Percentiles rank a stretch among this genome's conserved stretches.
Evolutionary conservation across 805 yeast species (phyloP).

Genomic region (Starmerella scarabaei): DNA sequence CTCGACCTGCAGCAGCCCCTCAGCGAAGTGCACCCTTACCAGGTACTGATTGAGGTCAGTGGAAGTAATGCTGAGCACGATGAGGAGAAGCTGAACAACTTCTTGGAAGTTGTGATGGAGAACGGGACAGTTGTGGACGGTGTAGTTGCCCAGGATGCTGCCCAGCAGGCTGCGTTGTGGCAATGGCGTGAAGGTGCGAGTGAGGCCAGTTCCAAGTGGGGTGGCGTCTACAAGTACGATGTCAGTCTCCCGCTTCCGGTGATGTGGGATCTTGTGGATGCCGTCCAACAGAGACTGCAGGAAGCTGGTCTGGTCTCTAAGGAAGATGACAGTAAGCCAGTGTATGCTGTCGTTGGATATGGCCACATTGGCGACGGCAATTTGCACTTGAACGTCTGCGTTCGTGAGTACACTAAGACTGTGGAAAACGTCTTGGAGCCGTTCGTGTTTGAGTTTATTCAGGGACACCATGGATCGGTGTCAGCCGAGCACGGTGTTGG

Average conservation of each 20-base stretch:
- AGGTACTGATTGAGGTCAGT: constrained; percentile 85
- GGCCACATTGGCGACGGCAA: constrained; percentile 99
- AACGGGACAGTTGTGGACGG: constrained; percentile 80
- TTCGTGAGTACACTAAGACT: constrained; percentile 62
- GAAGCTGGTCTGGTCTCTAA: constrained; percentile 49
- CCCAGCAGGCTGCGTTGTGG: constrained; percentile 77
- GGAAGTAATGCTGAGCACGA: constrained; percentile 92
- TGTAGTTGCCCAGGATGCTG: constrained; percentile 88
- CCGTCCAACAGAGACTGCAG: constrained; percentile 47
- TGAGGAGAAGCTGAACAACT: constrained; percentile 72
- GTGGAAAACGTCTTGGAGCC: constrained; percentile 83
- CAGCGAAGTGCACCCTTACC: constrained; percentile 73
- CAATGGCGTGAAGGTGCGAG: constrained; percentile 91
- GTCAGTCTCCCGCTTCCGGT: constrained; percentile 79
- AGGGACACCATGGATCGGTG: constrained; percentile 55
- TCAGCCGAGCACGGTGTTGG: constrained; percentile 98
- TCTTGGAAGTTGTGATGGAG: constrained; percentile 76
- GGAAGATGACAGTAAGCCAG: constrained; percentile 51
- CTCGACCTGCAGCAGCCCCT: constrained; percentile 53
- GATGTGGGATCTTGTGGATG: constrained; percentile 71
- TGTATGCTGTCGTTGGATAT: constrained; percentile 80
- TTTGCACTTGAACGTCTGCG: constrained; percentile 84
- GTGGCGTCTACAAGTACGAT: constrained; percentile 96
- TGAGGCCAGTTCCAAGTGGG: constrained; percentile 70
- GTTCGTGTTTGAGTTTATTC: constrained; percentile 84